phyloP scores from a whole-genome alignment of 106 monocot species.

The Phalaenopsis equestris region DNA sequence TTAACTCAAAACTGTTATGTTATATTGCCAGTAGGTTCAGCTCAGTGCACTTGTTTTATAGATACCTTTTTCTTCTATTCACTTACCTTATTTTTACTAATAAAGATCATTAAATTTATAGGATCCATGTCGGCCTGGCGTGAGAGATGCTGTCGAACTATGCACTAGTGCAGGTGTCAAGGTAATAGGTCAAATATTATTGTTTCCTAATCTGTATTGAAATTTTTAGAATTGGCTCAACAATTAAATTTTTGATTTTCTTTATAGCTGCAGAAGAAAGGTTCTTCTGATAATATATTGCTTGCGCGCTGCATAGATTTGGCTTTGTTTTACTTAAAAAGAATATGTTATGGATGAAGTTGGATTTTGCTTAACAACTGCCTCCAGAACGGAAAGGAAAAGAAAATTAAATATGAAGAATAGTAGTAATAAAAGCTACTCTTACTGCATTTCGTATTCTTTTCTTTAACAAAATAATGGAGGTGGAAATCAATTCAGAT shows the following conservation, averaged over 20 bases:
- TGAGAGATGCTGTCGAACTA: slow-evolving; percentile 51
- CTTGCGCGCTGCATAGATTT: neutral
- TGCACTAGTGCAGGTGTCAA: slow-evolving; percentile 64
- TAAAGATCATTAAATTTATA: slow-evolving; percentile 16
- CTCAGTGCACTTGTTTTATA: neutral
- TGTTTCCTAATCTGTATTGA: neutral
- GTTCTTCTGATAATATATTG: neutral
- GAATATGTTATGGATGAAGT: neutral
- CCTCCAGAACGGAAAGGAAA: neutral
- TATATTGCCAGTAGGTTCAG: neutral
- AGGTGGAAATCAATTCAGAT: neutral
- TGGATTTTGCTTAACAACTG: neutral
- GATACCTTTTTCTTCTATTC: neutral
- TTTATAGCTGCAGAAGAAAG: neutral
- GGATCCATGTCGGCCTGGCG: slow-evolving; percentile 86
- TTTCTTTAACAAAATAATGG: neutral
- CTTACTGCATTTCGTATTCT: neutral
- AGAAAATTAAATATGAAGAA: neutral
- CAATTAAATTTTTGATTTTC: neutral
- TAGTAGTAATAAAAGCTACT: neutral
- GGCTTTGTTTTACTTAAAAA: neutral
- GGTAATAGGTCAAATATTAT: slow-evolving; percentile 21
- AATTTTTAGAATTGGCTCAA: neutral
- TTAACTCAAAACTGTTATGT: neutral
- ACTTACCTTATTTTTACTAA: slow-evolving; percentile 5